Base-by-base conservation (phyloP, 202 grass and related monocot species). In the Zoysia matrella region DNA sequence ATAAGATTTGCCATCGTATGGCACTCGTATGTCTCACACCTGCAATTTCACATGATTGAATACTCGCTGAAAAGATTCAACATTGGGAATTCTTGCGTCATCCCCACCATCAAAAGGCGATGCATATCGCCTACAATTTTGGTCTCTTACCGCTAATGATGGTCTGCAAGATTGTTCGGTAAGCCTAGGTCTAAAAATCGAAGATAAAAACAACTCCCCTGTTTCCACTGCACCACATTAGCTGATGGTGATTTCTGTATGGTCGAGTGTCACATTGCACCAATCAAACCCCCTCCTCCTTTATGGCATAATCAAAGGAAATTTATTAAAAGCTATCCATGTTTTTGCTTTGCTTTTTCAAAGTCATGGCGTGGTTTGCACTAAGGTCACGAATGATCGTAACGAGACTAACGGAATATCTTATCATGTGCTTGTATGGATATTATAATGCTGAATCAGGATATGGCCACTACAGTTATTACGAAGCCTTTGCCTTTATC, bases 391-490 rank as follows among this genome's bases (percentile, higher is more conserved):
- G 83, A 22, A 65, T 65, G 69, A 85, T 80, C 43, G 2, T 13
- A 79, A 12, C 55, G 76, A 80, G 83, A 55, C 48, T 56, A 80
- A 69, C 74, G 58, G 66, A 51, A 71, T 66, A 85, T 73, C 67
- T 14, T 11, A 7, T 73, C 75, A 85, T 81, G 18, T 30, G 62
- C 18, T 58, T 50, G 9, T 9, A 83, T 50, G 3, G 61, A 83
- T 67, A 75, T 83, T 75, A 36, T 67, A 67, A 8, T 83, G 51
- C 11, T 75, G 45, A n/a, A 83, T 30, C 22, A 30, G 22, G 22
- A 30, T 30, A 30, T 56, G 42, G 66, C 36, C 77, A 58, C 14
- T 10, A 55, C 65, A 52, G 51, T 68, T 47, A 39, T 68, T 44
- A 58, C 58, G 16, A 12, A 47, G 39, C 39, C 30, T 67, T 68